These are phyloP conservation scores for Schwanniomyces pseudopolymorphus DNA, from an alignment of 805 yeast species.

Conservation along the genomic window DNA sequence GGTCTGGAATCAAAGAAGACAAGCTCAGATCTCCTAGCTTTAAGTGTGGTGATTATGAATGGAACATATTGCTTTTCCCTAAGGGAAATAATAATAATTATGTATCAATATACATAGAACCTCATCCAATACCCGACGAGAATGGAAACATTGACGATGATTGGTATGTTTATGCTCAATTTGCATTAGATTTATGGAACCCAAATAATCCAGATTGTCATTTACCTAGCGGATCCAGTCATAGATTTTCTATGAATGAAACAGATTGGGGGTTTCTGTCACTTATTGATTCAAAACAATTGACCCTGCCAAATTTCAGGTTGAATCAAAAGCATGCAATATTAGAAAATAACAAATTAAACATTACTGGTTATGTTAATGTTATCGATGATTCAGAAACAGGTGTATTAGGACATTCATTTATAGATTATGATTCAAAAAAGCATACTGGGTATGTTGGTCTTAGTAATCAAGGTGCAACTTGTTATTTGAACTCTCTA, in stretches of 20 bases:
- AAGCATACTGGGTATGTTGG: slow-evolving; percentile 90
- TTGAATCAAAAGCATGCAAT: slow-evolving; percentile 29
- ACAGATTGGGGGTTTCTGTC: slow-evolving; percentile 96
- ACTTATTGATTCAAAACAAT: slow-evolving; percentile 57
- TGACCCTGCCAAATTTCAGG: slow-evolving; percentile 19
- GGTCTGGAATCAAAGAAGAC: slow-evolving; percentile 43
- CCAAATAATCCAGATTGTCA: slow-evolving; percentile 67
- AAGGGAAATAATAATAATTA: slow-evolving; percentile 58
- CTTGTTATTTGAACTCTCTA: slow-evolving; percentile 92
- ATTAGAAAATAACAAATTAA: slow-evolving; percentile 55
- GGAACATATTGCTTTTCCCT: slow-evolving; percentile 77
- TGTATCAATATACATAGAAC: slow-evolving; percentile 79
- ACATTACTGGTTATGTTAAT: slow-evolving; percentile 75
- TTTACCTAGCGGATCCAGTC: slow-evolving; percentile 64
- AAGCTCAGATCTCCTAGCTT: slow-evolving; percentile 50
- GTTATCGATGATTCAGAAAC: slow-evolving; percentile 83
- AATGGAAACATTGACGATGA: slow-evolving; percentile 39
- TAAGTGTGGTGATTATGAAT: slow-evolving; percentile 59
- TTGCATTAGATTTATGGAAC: slow-evolving; percentile 80
- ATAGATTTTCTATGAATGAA: slow-evolving; percentile 72
- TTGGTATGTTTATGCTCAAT: slow-evolving; percentile 92
- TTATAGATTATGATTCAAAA: slow-evolving; percentile 81
- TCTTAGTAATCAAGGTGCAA: slow-evolving; percentile 94
- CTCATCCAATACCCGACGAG: slow-evolving; percentile 47
- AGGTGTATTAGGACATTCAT: slow-evolving; percentile 92